Evolutionary conservation across 192 early-diverging fungal species (phyloP), one percentile per base, ranked within the genome.

Genomic region (Coemansia sp.): DNA sequence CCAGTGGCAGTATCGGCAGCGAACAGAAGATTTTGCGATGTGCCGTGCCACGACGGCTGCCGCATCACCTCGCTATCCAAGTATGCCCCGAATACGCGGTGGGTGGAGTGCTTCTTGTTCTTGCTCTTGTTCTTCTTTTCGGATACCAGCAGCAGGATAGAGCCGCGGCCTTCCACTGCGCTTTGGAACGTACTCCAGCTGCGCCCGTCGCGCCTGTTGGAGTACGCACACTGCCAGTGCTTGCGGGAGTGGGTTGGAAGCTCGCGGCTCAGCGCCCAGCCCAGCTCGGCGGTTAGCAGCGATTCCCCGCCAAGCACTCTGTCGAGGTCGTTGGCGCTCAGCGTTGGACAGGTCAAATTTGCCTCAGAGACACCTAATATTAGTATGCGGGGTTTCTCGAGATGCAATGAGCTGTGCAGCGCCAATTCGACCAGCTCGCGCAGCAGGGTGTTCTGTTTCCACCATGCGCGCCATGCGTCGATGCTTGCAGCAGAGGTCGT

Each of bases 31-130:
- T 86, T 89, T 28, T 74, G 66, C 10, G 82, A 76, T 1, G 69
- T 73, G 5, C 91, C 91, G 34, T 84, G 87, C 77, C 87, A 93
- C 16, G 86, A 75, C 3, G 91, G 88, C 7, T 58, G 38, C n/a
- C 70, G 74, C 16, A 85, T 72, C 62, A 85, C 83, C 21, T 87
- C 86, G 34, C 69, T 63, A 42, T 90, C 86, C 8, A 86, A 73
- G 68, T 88, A 93, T 6, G 83, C 86, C 10, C 89, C 91, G 78
- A 93, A 87, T n/a, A 90, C 82, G 70, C 79, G 82, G 75, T 84
- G 24, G 63, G 83, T 34, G 83, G 24, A 21, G 43, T 18, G 78
- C 79, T 24, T 50, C 3, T 26, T 50, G 16, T 21, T 33, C 42
- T 68, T 72, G n/a, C n/a, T n/a, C n/a, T n/a, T n/a, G n/a, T n/a